Percentiles rank a stretch among this genome's conserved stretches.
Conservation (phyloP, 169 alveolate species). For the Amoebophrya sp. region DNA sequence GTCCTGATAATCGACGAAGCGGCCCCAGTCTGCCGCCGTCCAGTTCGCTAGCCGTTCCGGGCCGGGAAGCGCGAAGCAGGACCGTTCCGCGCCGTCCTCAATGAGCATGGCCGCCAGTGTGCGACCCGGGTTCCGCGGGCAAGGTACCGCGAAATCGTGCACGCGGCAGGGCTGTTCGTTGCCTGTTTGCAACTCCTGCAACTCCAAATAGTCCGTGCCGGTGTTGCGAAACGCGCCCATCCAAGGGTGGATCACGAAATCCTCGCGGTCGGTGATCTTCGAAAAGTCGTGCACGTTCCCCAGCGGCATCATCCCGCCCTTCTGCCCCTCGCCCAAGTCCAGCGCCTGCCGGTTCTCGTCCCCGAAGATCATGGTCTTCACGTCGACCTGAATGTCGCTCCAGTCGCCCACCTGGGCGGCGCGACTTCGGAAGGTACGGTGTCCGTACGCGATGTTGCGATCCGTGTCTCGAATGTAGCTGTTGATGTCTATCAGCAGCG, state of each 20-base stretch:
- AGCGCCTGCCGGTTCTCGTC: background rate
- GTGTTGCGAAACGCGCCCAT: background rate
- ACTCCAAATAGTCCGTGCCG: background rate
- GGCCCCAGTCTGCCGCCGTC: background rate
- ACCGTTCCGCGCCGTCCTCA: background rate
- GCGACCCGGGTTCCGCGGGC: background rate
- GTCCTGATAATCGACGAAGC: background rate
- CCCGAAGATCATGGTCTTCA: background rate
- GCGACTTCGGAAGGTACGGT: background rate
- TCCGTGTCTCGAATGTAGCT: background rate
- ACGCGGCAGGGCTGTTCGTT: no score
- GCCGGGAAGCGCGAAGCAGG: background rate
- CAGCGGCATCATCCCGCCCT: slow-evolving; percentile 7
- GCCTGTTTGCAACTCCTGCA: background rate
- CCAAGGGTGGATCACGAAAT: slow-evolving; percentile 20
- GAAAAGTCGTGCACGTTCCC: background rate
- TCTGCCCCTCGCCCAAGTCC: background rate
- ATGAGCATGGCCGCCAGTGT: background rate
- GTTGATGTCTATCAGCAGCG: background rate
- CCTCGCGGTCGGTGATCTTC: background rate
- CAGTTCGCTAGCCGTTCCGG: background rate
- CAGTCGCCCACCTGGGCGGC: background rate
- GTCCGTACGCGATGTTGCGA: background rate
- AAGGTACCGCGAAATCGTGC: background rate
- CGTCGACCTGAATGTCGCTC: background rate